Evolutionary conservation across 2,329 filamentous ascomycete species (phyloP).

Genomic region (Pseudogymnoascus sp.): DNA sequence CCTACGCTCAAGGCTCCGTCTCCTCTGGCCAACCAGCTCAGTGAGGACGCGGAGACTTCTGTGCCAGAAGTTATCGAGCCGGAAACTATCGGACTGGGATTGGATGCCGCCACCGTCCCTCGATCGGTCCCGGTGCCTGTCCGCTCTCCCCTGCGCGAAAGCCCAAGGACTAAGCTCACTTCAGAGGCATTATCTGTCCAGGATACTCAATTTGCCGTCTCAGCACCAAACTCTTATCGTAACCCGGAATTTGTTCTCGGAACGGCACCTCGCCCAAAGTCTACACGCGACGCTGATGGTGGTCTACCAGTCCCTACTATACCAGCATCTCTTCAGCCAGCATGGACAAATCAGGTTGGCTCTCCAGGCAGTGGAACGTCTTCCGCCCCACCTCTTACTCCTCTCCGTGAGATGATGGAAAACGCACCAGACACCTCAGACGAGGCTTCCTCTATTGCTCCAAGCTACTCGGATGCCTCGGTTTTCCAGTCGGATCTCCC

Average conservation of each 20-base stretch:
- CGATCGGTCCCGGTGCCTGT: background rate
- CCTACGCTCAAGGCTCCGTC: background rate
- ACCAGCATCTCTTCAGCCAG: background rate
- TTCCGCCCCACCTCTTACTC: constrained; percentile 27
- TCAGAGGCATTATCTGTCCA: background rate
- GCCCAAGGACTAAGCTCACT: background rate
- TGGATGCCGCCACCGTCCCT: background rate
- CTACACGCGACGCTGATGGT: background rate
- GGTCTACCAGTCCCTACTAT: background rate
- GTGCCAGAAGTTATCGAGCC: background rate
- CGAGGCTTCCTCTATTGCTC: constrained; percentile 23
- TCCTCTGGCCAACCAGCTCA: background rate
- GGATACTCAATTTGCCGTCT: background rate
- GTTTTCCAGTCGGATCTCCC: background rate
- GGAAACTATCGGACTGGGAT: background rate
- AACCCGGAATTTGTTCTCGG: constrained; percentile 20
- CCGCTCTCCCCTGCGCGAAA: background rate
- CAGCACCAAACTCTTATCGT: background rate
- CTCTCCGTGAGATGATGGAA: constrained; percentile 29
- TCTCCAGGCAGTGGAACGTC: background rate
- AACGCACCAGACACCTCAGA: constrained; percentile 26
- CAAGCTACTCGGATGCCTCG: constrained; percentile 14
- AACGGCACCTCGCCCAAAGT: constrained; percentile 22
- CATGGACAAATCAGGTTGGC: background rate
- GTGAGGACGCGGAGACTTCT: background rate